Percentiles rank a stretch among this genome's conserved stretches.
phyloP scores from a whole-genome alignment of 805 yeast species.

The Yarrowia osloensis region DNA sequence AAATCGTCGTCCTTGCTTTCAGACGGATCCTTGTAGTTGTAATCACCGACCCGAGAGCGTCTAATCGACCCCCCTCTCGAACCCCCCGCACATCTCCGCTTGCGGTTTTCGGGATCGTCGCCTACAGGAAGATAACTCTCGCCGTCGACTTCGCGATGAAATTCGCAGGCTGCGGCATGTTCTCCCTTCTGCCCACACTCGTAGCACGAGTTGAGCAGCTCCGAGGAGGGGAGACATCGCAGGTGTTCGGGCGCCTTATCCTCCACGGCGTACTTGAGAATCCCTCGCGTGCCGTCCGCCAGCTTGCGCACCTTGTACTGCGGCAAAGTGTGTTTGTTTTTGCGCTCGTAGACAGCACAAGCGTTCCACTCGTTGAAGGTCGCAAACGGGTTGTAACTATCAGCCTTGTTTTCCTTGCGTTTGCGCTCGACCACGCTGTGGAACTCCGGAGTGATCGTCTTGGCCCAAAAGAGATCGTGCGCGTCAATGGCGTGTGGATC shows the following conservation, averaged over 20 bases:
- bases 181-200: neutral
- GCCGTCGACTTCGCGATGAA: neutral
- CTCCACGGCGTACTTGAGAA: neutral
- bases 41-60: neutral
- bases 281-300: neutral
- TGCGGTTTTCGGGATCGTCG: neutral
- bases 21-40: neutral
- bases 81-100: neutral
- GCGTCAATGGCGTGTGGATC: neutral
- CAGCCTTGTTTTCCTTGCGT: neutral
- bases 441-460: neutral
- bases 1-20: neutral
- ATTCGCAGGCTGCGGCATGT: neutral
- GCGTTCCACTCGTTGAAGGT: neutral
- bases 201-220: neutral
- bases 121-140: neutral
- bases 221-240: neutral
- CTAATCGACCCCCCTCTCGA: no score
- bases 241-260: neutral
- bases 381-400: neutral
- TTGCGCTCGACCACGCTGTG: neutral
- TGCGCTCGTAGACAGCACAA: neutral
- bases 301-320: conserved; percentile 3
- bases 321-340: neutral
- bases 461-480: neutral